Base-by-base conservation (phyloP, 2,329 filamentous ascomycete species). In the Orbilia quercus region DNA sequence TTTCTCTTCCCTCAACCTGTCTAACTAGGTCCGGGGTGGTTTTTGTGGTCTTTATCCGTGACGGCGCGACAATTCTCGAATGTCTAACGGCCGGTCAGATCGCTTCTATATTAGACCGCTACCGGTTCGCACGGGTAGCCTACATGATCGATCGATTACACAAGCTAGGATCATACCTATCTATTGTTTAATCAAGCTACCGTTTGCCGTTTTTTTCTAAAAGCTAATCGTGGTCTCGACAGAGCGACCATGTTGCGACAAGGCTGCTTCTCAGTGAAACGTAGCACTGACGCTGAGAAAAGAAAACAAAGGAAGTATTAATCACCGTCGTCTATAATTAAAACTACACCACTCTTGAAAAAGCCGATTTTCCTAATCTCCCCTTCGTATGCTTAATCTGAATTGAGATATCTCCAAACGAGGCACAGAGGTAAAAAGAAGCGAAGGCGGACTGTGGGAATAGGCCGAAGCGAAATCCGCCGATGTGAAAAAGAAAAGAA, bases 141-240 rank as follows among this genome's bases (percentile, higher is more conserved):
- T 60, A 71, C 42, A 71, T 54, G 57, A 71, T 57, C 66, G 51
- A 71, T 71, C 57, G 58, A 63, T 70, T 64, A 58, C 66, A 71
- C 66, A 59, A 59, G 22, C 51, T 50, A 57, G 58, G 58, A 44
- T 64, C 53, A 63, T 59, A 58, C 51, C 12, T 25, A 28, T n/a
- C 22, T 22, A 31, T 42, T 44, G 2, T 31, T 18, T 36, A 28
- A 31, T 18, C 28, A n/a, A 22, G 9, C 20, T 2, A 50, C 23
- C 9, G 2, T 36, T 36, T 54, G 5, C 31, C 28, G 22, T 23
- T 25, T 50, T 22, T 34, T 11, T 45, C 22, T 14, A 40, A 36
- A 28, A 16, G 36, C n/a, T 6, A 57, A 40, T 18, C n/a, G n/a
- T n/a, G n/a, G n/a, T n/a, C n/a, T n/a, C n/a, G n/a, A 48, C 45